Base-by-base conservation (phyloP, 1,284 basidiomycete genomes). In the Ustilago trichophora region DNA sequence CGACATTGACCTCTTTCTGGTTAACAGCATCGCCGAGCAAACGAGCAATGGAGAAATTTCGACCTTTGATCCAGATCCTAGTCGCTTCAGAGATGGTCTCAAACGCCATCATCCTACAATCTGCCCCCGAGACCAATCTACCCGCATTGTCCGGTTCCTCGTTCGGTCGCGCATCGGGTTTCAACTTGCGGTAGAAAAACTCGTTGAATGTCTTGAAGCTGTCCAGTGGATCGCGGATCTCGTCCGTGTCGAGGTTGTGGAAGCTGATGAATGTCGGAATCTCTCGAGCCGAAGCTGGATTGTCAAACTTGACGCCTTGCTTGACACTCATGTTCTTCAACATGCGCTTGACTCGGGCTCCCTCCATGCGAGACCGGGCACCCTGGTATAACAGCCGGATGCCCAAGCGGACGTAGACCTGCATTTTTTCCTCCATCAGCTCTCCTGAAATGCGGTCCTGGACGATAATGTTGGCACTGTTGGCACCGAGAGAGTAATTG, bases 341-440 rank as follows among this genome's bases (percentile, higher is more conserved):
- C 25, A 98, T 85, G 45, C 87, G 86, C 85, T 62, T 70, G 88
- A 91, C 91, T 82, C 92, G 85, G 6, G 87, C 88, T 33, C 94
- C 91, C 80, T 96, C 93, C 91, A 98, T 96, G 27, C 89, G 85
- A 56, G 89, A 87, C 59, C 89, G 89, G 24, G 91, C 91, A 22
- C 93, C 93, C 52, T 95, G 94, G 86, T 97, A 98, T 54, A 97
- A 82, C 52, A 98, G 81, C 15, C 95, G 85, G 75, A 98, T 98
- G 10, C 94, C 94, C 16, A 97, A 83, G 32, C 94, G 85, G 0
- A 98, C 93, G 78, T 97, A 97, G 3, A 93, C 91, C 79, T 93
- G 90, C 90, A 92, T 92, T 85, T 98, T 98, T 83, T 98, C 96
- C 83, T 98, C 96, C 76, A 95, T 90, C 56, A 98, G 81, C 81